Percentiles rank a stretch among this genome's conserved stretches.
These are phyloP conservation scores for Pseudoturritis turrita DNA, from an alignment of 345 rosid species.

Conservation along the genomic window DNA sequence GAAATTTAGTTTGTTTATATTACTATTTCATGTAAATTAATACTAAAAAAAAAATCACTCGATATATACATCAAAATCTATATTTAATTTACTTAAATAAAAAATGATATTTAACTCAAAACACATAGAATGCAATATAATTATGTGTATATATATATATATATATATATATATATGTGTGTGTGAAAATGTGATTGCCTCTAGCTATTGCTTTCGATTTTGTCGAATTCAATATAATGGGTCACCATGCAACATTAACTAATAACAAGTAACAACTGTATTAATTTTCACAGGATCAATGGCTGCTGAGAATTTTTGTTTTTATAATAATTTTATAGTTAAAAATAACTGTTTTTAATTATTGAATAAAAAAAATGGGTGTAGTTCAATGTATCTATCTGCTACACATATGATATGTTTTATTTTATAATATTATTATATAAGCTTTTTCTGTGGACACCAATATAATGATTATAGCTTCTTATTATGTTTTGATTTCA, in stretches of 20 bases:
- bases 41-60: no score
- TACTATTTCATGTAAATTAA: no score
- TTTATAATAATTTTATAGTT: neutral
- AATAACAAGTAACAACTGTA: conserved; percentile 14
- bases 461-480: conserved; percentile 21
- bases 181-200: no score
- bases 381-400: conserved; percentile 25
- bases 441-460: conserved; percentile 1
- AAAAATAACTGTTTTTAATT: neutral
- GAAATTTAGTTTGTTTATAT: no score
- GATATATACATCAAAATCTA: no score
- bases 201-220: no score
- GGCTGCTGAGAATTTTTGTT: conserved; percentile 11
- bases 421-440: neutral
- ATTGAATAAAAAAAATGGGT: neutral
- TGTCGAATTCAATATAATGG: neutral
- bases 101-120: no score
- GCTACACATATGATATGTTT: conserved; percentile 27
- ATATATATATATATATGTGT: no score
- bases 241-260: conserved; percentile 12
- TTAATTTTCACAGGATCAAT: neutral
- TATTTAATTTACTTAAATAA: no score
- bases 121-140: no score
- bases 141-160: no score
- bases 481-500: conserved; percentile 19